Evolutionary conservation across 768 basidiomycete species (phyloP).

Genomic region (Lactifluus echinatus): DNA sequence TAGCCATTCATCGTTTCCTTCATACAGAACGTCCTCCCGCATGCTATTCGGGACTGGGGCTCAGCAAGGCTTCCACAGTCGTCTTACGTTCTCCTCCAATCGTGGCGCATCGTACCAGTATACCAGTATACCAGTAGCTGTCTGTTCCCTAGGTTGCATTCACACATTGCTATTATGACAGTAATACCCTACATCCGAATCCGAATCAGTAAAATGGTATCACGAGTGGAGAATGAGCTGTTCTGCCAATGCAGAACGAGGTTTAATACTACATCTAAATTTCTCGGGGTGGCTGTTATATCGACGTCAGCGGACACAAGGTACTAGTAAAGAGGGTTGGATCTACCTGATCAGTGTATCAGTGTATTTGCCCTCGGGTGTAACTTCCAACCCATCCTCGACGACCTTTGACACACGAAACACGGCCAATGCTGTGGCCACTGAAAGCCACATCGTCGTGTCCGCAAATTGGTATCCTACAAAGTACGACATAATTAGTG

Average conservation of each 20-base stretch:
- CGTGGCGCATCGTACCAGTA: too few species aligned
- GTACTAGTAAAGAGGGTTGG: too few species aligned
- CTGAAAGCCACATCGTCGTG: slow-evolving; percentile 2
- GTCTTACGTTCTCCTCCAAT: too few species aligned
- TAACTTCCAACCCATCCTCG: slow-evolving; percentile 2
- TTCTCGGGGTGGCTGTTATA: not conserved
- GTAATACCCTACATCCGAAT: too few species aligned
- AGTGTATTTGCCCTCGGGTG: slow-evolving; percentile 1
- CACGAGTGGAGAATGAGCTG: not conserved
- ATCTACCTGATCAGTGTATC: slow-evolving; percentile 1
- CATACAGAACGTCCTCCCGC: too few species aligned
- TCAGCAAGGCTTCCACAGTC: too few species aligned
- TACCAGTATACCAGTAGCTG: too few species aligned
- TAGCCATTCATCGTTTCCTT: too few species aligned
- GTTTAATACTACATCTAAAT: slow-evolving; percentile 1
- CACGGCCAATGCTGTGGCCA: slow-evolving; percentile 4
- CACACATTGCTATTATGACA: too few species aligned
- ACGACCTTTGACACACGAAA: slow-evolving; percentile 5
- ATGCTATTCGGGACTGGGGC: too few species aligned
- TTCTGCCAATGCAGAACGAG: not conserved
- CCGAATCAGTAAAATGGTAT: too few species aligned
- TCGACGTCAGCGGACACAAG: not conserved
- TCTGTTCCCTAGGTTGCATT: too few species aligned
- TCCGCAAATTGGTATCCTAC: slow-evolving; percentile 9
- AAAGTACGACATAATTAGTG: not conserved